Evolutionary conservation across 2,329 filamentous ascomycete genomes (phyloP).

Genomic region (Diplodia intermedia): DNA sequence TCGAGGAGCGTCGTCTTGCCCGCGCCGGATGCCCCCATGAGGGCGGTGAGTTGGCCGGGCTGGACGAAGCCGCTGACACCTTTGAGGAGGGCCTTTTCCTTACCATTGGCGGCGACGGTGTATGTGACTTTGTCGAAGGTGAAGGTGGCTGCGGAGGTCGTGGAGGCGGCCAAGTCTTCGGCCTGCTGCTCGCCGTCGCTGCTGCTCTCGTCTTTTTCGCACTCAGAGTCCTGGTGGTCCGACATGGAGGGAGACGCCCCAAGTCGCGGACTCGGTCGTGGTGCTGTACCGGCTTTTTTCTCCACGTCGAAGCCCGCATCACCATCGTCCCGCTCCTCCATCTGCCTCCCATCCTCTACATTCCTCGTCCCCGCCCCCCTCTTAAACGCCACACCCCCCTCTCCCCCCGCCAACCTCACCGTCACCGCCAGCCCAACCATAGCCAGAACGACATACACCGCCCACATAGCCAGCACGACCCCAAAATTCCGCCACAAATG

Average conservation of each 20-base stretch:
- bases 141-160: constrained; percentile 49
- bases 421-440: constrained; percentile 53
- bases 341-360: background rate
- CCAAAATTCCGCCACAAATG: constrained; percentile 69
- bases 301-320: background rate
- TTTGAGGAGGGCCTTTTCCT: constrained; percentile 56
- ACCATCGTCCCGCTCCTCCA: background rate
- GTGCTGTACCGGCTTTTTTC: background rate
- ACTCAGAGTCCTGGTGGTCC: background rate
- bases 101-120: constrained; percentile 58
- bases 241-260: background rate
- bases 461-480: constrained; percentile 59
- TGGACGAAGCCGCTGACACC: constrained; percentile 74
- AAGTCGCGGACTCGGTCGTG: background rate
- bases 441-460: constrained; percentile 57
- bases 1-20: constrained; percentile 51
- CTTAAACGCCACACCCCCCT: constrained; percentile 67
- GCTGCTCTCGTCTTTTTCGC: background rate
- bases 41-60: constrained; percentile 76
- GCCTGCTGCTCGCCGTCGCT: constrained; percentile 5
- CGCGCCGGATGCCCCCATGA: constrained; percentile 79
- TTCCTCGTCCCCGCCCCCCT: constrained; percentile 50
- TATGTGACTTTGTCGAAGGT: constrained; percentile 90
- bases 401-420: constrained; percentile 66
- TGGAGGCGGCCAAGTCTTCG: no score